Conservation (phyloP, 192 early-diverging fungal genomes). For the Backusella circina region DNA sequence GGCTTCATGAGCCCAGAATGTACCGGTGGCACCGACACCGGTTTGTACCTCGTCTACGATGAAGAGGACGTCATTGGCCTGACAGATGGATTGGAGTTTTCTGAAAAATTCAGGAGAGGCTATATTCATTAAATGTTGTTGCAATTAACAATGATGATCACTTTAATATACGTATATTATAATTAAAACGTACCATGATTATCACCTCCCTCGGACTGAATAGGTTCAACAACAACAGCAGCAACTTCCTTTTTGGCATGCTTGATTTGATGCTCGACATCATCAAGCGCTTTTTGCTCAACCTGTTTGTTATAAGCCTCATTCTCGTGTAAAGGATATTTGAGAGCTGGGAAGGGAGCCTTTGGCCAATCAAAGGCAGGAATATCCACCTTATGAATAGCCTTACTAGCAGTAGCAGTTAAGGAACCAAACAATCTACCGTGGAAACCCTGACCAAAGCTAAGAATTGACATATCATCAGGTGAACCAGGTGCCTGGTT, state of each 20-base stretch:
- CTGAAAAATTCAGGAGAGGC: slow-evolving; percentile 68
- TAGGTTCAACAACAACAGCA: slow-evolving; percentile 65
- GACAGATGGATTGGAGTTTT: slow-evolving; percentile 52
- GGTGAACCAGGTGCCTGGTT: slow-evolving; percentile 63
- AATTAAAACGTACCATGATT: slow-evolving; percentile 35
- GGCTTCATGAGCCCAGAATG: slow-evolving; percentile 77
- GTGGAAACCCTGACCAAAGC: slow-evolving; percentile 62
- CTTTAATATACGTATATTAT: background rate
- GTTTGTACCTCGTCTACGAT: slow-evolving; percentile 84
- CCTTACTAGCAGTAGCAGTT: slow-evolving; percentile 63
- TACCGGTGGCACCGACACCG: slow-evolving; percentile 67
- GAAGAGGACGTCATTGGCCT: slow-evolving; percentile 53
- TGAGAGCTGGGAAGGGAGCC: slow-evolving; percentile 61
- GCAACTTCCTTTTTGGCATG: slow-evolving; percentile 50
- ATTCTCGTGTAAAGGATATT: slow-evolving; percentile 62
- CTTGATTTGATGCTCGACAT: slow-evolving; percentile 47
- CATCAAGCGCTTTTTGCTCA: slow-evolving; percentile 53
- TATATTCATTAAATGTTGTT: slow-evolving; percentile 7
- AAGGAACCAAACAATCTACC: slow-evolving; percentile 70
- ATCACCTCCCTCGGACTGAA: slow-evolving; percentile 77
- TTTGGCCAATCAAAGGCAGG: slow-evolving; percentile 68
- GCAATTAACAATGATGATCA: background rate
- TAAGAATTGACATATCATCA: slow-evolving; percentile 57
- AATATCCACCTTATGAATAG: slow-evolving; percentile 72
- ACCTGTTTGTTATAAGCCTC: slow-evolving; percentile 53